Percentiles rank a stretch among this genome's conserved stretches.
Evolutionary conservation across 2,329 filamentous ascomycete genomes (phyloP).

Genomic region (Purpureocillium takamizusanense): DNA sequence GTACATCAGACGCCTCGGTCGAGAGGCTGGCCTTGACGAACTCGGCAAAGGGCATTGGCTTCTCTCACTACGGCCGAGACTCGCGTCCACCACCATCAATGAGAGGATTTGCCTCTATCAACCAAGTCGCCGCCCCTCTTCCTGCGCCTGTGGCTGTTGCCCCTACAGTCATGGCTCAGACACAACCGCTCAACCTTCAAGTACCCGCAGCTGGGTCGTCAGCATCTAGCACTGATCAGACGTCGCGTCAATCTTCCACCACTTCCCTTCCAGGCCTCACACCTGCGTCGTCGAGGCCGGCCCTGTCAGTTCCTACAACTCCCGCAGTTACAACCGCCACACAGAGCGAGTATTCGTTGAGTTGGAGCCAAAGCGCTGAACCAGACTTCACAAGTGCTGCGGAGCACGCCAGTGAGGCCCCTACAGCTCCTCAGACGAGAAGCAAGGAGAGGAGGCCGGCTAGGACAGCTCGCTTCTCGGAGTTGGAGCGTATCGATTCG

Average conservation of each 20-base stretch:
- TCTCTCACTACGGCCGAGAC: slow-evolving; percentile 10
- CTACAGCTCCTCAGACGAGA: neutral
- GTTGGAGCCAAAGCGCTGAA: slow-evolving; percentile 5
- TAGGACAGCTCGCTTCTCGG: slow-evolving; percentile 17
- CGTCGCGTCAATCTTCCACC: slow-evolving; percentile 12
- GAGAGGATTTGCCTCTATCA: slow-evolving; percentile 18
- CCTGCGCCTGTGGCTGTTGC: neutral
- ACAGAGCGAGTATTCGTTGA: slow-evolving; percentile 5
- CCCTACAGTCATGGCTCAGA: neutral
- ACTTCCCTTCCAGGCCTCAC: slow-evolving; percentile 12
- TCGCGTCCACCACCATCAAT: slow-evolving; percentile 19
- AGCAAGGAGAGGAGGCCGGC: slow-evolving; percentile 11
- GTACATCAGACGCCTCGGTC: slow-evolving; percentile 19
- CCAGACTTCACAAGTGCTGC: neutral
- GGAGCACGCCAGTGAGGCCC: neutral
- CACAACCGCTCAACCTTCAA: too few relatives aligned
- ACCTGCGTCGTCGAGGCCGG: slow-evolving; percentile 4
- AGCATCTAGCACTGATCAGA: neutral
- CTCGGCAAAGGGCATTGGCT: slow-evolving; percentile 6
- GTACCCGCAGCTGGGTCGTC: neutral
- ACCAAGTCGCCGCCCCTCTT: slow-evolving; percentile 3
- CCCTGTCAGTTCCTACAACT: slow-evolving; percentile 7
- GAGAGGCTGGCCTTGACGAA: slow-evolving; percentile 11
- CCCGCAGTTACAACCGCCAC: slow-evolving; percentile 3
- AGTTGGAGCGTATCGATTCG: slow-evolving; percentile 21